Evolutionary conservation across 2,329 filamentous ascomycete species (phyloP), one percentile per base, ranked within the genome.

Genomic region (Hymenoscyphus linearis): DNA sequence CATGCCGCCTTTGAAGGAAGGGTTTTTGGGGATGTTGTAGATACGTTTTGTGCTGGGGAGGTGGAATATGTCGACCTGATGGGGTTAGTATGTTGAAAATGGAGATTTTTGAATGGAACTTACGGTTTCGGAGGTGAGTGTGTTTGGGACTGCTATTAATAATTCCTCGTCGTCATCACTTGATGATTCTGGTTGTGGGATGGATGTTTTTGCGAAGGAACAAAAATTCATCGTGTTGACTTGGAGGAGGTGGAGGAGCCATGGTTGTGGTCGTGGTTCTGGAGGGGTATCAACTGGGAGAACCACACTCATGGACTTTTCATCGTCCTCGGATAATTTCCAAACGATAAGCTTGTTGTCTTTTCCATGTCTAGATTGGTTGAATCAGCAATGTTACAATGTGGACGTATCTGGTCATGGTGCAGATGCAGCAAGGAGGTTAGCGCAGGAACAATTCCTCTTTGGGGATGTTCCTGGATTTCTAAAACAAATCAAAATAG

Each of bases 171-270:
- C 77, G 9, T 76, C 60, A 26, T 52, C 14, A 40, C 65, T 57
- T 4, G 18, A 50, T 36, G 9, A 37, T 4, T 54, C 54, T 31
- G 55, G 40, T 2, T 10, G 37, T 31, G 6, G 40, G 6, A 58
- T 47, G 25, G 55, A 44, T 47, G 75, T 62, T 78, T 62, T 71
- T 2, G 88, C 82, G 73, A 96, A 96, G 1, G 89, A 83, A 73
- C 95, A 99, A 73, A 98, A 99, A 72, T 98, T 99, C 77, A 98
- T 84, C 1, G 93, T 91, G 71, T 97, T 97, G 52, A 98, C 91
- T 4, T 89, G 81, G 4, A 99, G 77, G 3, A 90, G 83, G 74
- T 96, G 85, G 25, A 96, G 75, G n/a, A 97, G 78, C 91, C 91
- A 96, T 34, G 95, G 95, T 69, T 87, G 82, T 18, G 81, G 83